Evolutionary conservation across 2,329 filamentous ascomycete genomes (phyloP).

Genomic region (Diaporthe citriasiana): DNA sequence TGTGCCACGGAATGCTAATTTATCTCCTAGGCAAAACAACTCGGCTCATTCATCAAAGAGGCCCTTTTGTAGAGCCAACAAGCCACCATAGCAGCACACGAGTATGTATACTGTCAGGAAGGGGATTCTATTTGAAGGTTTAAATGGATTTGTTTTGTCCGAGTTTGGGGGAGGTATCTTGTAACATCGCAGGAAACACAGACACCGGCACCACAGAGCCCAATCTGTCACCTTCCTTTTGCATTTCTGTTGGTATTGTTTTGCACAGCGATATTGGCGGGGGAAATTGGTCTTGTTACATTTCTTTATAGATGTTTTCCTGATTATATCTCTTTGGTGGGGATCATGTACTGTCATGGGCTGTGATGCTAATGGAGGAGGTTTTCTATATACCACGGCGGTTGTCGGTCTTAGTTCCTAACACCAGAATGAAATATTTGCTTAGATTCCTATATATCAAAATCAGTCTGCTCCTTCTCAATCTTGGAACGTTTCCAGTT

Average conservation of each 20-base stretch:
- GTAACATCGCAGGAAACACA: constrained; percentile 3
- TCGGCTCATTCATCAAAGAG: constrained; percentile 53
- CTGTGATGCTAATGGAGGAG: constrained; percentile 14
- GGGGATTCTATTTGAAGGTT: neutral
- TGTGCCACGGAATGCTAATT: constrained; percentile 13
- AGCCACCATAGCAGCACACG: too few relatives aligned
- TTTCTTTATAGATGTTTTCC: constrained; percentile 4
- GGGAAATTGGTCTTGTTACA: constrained; percentile 4
- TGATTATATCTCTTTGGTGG: neutral
- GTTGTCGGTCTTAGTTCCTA: constrained; percentile 24
- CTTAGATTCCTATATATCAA: constrained; percentile 1
- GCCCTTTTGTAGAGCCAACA: constrained; percentile 48
- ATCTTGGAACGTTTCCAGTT: neutral
- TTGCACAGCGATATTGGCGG: constrained; percentile 23
- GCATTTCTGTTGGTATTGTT: neutral
- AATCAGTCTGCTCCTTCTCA: neutral
- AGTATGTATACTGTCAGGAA: constrained; percentile 7
- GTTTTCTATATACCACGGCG: neutral
- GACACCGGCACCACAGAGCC: constrained; percentile 20
- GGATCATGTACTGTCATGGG: constrained; percentile 27
- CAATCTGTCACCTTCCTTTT: constrained; percentile 19
- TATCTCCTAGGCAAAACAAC: constrained; percentile 52
- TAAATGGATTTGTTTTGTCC: neutral
- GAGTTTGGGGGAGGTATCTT: neutral
- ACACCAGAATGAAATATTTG: constrained; percentile 29